Base-by-base conservation (phyloP, 1,284 basidiomycete species). In the Moniliophthora roreri region DNA sequence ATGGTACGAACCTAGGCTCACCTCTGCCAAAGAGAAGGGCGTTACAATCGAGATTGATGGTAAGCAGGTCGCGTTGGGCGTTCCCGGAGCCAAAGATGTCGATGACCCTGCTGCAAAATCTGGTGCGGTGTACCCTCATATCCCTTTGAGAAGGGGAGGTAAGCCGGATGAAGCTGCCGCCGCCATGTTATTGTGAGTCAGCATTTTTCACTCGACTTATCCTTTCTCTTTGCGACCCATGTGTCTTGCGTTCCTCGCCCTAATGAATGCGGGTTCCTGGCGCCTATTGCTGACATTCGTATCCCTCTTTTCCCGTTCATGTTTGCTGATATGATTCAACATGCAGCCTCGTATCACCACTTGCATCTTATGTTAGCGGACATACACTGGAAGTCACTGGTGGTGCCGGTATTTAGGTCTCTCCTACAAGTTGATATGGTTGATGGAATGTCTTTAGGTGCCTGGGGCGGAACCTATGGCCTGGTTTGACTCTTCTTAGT, bases 341-440 rank as follows among this genome's bases (percentile, higher is more conserved):
- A 54, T n/a, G 26, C 58, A 89, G 85, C 74, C 74, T 90, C 59
- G 84, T 82, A 1, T 89, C 87, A 15, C 89, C 89, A 3, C 72
- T 94, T 21, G 86, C 90, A 5, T 84, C 86, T 5, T 94, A 89
- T 64, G 84, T 94, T 49, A 84, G 80, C 38, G 91, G 91, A 15
- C 91, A 93, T 69, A 91, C 87, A 15, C 75, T 94, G 40, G 89
- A 91, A 67, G 87, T 88, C 26, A 90, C 89, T 37, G 90, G 88
- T 36, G 89, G 89, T 45, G 76, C 76, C 54, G 85, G 87, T 42
- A 90, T 90, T 52, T 89, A 68, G 38, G 48, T 18, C 11, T 36
- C n/a, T 20, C 24, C 28, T 18, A n/a, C 26, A 23, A 24, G n/a
- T 24, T n/a, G 20, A 28, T 4, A 24, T n/a, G 40, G 49, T 18